Base-by-base conservation (phyloP, 768 basidiomycete genomes). In the Symmetrospora coprosmae region DNA sequence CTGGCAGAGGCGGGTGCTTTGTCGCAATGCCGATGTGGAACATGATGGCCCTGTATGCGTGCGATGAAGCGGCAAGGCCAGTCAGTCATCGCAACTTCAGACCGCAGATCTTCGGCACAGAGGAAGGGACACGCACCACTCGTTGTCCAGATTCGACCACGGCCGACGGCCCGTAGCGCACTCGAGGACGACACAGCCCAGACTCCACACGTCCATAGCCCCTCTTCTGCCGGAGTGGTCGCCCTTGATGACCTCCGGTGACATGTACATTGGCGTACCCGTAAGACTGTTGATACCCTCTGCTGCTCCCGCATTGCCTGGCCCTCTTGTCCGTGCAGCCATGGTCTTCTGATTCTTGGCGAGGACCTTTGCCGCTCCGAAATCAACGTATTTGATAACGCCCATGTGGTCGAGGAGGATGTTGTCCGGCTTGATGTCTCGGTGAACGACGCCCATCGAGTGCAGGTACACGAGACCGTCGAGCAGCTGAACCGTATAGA, bases 251-350 rank as follows among this genome's bases (percentile, higher is more conserved):
- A 94, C 82, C 71, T 99, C 94, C 1, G 94, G 94, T 4, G 91
- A 94, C 88, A 99, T 96, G 73, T 99, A 97, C 92, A 97, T 97
- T 0, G 94, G 94, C 13, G 94, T 99, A 0, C 68, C 92, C 1
- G 91, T 94, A 33, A 99, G 86, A 73, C 89, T 90, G 70, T 83
- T 82, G 73, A 83, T 4, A n/a, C n/a, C n/a, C n/a, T n/a, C n/a
- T n/a, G n/a, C n/a, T 76, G 73, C 43, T 23, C 58, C 48, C 31
- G 50, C 55, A 46, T 53, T n/a, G 30, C 52, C 45, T 17, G 25
- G 45, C 14, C 34, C 45, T 30, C 67, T 66, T 0, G 71, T 71
- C n/a, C 71, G 67, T 7, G 65, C 70, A 0, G 73, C 74, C 68
- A 94, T 78, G 1, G 90, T 84, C 49, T 83, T 82, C 67, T 85